Evolutionary conservation across 2,329 filamentous ascomycete species (phyloP), one percentile per base, ranked within the genome.

Genomic region (Claviceps sp.): DNA sequence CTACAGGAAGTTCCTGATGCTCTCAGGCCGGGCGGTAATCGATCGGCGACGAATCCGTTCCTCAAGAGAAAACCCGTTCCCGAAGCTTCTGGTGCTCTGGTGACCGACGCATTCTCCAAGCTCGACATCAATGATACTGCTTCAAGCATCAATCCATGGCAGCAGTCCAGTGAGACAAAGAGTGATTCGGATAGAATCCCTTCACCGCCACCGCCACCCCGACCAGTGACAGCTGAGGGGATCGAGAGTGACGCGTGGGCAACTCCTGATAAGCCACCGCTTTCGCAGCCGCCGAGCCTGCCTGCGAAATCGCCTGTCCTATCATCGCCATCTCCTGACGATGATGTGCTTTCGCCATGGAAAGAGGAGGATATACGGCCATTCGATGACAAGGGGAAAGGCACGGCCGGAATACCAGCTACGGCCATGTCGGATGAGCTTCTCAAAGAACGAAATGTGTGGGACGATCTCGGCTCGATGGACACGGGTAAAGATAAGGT

Each of bases 1-100:
- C 37, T 52, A 1, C 51, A 56, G 50, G 59, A 62, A 26, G 58
- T 66, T 2, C 68, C 70, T 2, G 57, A 62, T 19, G 55, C 60
- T 2, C 58, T 70, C 50, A 63, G 60, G 38, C 68, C 70, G 24
- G 67, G 64, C 50, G 60, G 55, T 13, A 58, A 60, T 8, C 64
- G 65, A 40, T 58, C 61, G 26, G 69, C 74, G 52, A 78, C 75
- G 19, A 80, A 80, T 50, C 77, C 77, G 0, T 80, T 80, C 60
- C 58, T 69, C 22, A 75, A 74, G 55, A 72, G 74, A 52, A 76
- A 75, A 56, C 56, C 56, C 8, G 47, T 58, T 41, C 50, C 54
- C 13, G 53, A 46, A 43, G 42, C 51, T 52, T 38, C 56, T 52
- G 46, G 26, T 4, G 56, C 59, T 11, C 55, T 60, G 11, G 61